A percentile compares a stretch with the other conserved stretches of the same genome.
phyloP scores from a whole-genome alignment of 441 rosid genomes.

The Populus hybrid region DNA sequence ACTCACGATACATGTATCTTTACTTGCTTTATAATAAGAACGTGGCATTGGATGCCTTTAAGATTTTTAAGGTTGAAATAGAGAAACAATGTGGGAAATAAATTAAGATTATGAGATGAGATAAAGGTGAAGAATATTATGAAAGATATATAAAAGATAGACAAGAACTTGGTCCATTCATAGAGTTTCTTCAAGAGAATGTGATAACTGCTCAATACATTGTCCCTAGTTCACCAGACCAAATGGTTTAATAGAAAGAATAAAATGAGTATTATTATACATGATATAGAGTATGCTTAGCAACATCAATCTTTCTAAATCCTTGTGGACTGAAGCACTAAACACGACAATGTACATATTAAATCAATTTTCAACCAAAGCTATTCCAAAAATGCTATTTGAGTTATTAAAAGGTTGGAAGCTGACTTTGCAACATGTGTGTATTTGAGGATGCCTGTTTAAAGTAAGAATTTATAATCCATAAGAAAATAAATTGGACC shows the following conservation, averaged over 20 bases:
- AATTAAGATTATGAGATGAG: background rate
- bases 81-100: background rate
- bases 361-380: slow-evolving; percentile 1
- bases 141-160: background rate
- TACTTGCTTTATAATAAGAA: background rate
- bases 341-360: background rate
- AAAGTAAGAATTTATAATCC: background rate
- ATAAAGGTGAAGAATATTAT: background rate
- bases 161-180: background rate
- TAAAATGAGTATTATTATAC: background rate
- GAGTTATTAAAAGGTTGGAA: slow-evolving; percentile 13
- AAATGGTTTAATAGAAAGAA: background rate
- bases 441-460: background rate
- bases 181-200: background rate
- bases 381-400: slow-evolving; percentile 2
- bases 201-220: background rate
- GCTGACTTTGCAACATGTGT: background rate
- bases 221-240: background rate
- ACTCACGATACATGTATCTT: background rate
- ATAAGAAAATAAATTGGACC: slow-evolving; percentile 1
- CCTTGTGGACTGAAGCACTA: background rate
- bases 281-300: background rate
- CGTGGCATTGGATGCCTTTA: background rate
- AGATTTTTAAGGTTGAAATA: background rate
- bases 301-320: background rate